Conservation (phyloP, 1,284 basidiomycete genomes). For the Cutaneotrichosporon sp. region DNA sequence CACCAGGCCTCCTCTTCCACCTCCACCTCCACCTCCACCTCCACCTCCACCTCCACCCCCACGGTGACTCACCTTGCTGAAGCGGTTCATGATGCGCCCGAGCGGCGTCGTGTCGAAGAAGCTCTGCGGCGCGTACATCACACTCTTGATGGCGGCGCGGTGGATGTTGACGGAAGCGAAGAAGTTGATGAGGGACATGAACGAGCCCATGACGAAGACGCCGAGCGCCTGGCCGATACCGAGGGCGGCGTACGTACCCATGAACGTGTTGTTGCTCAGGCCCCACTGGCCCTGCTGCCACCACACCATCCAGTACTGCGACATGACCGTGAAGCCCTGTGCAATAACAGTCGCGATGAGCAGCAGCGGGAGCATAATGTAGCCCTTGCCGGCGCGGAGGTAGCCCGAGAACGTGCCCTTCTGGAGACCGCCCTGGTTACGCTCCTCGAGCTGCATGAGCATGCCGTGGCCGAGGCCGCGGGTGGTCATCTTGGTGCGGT, state of each 20-base stretch:
- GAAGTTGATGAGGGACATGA: slow-evolving; percentile 59
- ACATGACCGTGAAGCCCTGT: slow-evolving; percentile 50
- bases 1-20: no score
- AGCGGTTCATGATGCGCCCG: slow-evolving; percentile 61
- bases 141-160: slow-evolving; percentile 61
- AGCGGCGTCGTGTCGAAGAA: slow-evolving; percentile 91
- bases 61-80: no score
- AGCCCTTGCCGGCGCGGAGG: slow-evolving; percentile 57
- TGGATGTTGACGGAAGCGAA: slow-evolving; percentile 65
- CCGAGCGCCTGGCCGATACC: slow-evolving; percentile 58
- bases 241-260: slow-evolving; percentile 60
- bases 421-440: slow-evolving; percentile 49
- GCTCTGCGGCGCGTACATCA: slow-evolving; percentile 74
- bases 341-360: slow-evolving; percentile 47
- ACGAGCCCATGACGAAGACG: slow-evolving; percentile 58
- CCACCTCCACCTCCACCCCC: no score
- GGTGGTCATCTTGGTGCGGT: slow-evolving; percentile 47
- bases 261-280: slow-evolving; percentile 55
- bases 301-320: slow-evolving; percentile 65
- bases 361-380: slow-evolving; percentile 57
- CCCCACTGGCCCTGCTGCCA: slow-evolving; percentile 63
- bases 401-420: slow-evolving; percentile 53
- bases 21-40: no score
- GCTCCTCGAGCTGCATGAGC: slow-evolving; percentile 57
- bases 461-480: slow-evolving; percentile 42